Conservation (phyloP, 768 basidiomycete species). For the Pulveroboletus ravenelii region DNA sequence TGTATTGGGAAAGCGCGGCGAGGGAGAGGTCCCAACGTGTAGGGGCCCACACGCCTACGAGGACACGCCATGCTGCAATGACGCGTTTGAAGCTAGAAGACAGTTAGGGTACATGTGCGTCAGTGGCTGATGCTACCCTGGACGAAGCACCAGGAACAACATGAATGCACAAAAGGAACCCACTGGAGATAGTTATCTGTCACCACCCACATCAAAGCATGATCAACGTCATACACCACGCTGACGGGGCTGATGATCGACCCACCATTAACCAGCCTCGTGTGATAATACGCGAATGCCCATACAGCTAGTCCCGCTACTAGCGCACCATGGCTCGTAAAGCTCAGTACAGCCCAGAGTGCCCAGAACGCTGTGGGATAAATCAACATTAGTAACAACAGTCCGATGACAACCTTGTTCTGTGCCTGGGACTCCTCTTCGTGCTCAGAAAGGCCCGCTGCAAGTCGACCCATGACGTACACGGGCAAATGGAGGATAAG, state of each 20-base stretch:
- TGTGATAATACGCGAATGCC: conserved; percentile 82
- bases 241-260: conserved; percentile 24
- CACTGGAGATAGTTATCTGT: conserved; percentile 78
- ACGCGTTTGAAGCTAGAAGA: conserved; percentile 71
- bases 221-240: conserved; percentile 21
- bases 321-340: conserved; percentile 68
- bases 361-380: conserved; percentile 84
- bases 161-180: conserved; percentile 22
- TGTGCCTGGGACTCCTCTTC: conserved; percentile 96
- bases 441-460: conserved; percentile 68
- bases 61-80: conserved; percentile 92
- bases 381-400: conserved; percentile 66
- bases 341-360: conserved; percentile 80
- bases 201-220: not conserved
- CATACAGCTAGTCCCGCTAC: conserved; percentile 67
- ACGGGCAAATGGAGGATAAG: conserved; percentile 79
- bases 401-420: conserved; percentile 90
- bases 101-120: conserved; percentile 14
- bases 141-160: not conserved
- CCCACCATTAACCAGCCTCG: conserved; percentile 78
- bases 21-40: conserved; percentile 77
- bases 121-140: conserved; percentile 17
- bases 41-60: conserved; percentile 92
- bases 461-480: conserved; percentile 75
- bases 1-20: conserved; percentile 69